Evolutionary conservation across 495 filamentous ascomycete genomes (phyloP), one percentile per base, ranked within the genome.

Genomic region (Pyrenopolyporus hunteri): DNA sequence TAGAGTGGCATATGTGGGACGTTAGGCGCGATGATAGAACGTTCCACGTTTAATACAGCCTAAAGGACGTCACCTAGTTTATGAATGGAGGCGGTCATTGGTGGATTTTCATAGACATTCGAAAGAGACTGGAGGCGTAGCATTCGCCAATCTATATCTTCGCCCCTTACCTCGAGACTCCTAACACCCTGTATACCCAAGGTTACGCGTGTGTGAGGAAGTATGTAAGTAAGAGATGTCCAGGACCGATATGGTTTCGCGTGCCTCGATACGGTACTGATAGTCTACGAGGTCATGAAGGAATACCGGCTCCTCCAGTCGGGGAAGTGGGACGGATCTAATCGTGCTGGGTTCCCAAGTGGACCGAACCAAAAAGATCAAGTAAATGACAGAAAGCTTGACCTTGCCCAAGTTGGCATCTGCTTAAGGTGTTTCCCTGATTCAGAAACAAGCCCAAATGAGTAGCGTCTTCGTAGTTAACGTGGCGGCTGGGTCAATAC

Each of bases 141-240:
- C 28, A 53, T 47, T 57, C 53, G 53, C 53, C 36, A 58, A 59
- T 59, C 43, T 59, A 33, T 26, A 10, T 42, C 22, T 20, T 26
- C 17, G 36, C 45, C 35, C 32, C 33, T 37, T 57, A 28, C n/a
- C 47, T 22, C n/a, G n/a, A n/a, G n/a, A n/a, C n/a, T n/a, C n/a
- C n/a, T n/a, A n/a, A n/a, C n/a, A n/a, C n/a, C n/a, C n/a, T n/a
- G n/a, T n/a, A n/a, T n/a, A n/a, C n/a, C n/a, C n/a, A n/a, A n/a
- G n/a, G n/a, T n/a, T n/a, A n/a, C n/a, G n/a, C n/a, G n/a, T n/a
- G n/a, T n/a, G n/a, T n/a, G n/a, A n/a, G n/a, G n/a, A n/a, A n/a
- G n/a, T n/a, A n/a, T n/a, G n/a, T n/a, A n/a, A n/a, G n/a, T n/a
- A n/a, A n/a, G n/a, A n/a, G n/a, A n/a, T n/a, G n/a, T n/a, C n/a